Evolutionary conservation across 1,139 yeast species (phyloP), one percentile per base, ranked within the genome.

Genomic region (Saccharomycopsis hybrid): DNA sequence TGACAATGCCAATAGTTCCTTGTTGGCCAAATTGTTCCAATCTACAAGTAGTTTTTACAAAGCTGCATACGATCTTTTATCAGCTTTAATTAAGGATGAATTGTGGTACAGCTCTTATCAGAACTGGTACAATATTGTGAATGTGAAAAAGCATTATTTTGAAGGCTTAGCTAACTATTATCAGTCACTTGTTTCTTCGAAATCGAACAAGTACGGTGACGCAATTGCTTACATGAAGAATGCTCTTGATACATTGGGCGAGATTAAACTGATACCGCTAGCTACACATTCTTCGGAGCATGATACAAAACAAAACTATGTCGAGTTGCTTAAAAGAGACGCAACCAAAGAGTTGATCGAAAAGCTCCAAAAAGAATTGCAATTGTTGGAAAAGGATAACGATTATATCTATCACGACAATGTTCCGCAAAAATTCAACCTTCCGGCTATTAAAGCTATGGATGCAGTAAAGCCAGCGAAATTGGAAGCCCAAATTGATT

Each of bases 321-420:
- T 35, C 18, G 47, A 47, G 11, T 9, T 41, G n/a, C 35, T 52
- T 27, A 47, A 47, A 29, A 28, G 32, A 3, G 36, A 49, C 2
- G 27, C 47, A 4, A 39, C 33, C 24, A 43, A 46, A 8, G 47
- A 44, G 28, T 18, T 44, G 13, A 7, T 44, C 25, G 53, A 52
- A 40, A 45, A 52, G 32, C n/a, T 47, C 25, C 38, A 40, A n/a
- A 46, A 49, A 30, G 52, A 51, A 32, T 43, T 50, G 29, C 63
- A 64, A 3, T 73, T 71, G 7, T 63, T 82, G 56, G 82, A 74
- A 36, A 87, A 85, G 59, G 97, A 92, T 61, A 92, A 92, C 61
- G 97, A 92, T 62, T 82, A 81, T 60, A 87, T 92, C 43, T 92
- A 86, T 60, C 95, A 92, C 63, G 90, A 84, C 30, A 62, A 74